A percentile compares a stretch with the other conserved stretches of the same genome.
Conservation (phyloP, 345 rosid genomes). For the Limnanthes douglasii region DNA sequence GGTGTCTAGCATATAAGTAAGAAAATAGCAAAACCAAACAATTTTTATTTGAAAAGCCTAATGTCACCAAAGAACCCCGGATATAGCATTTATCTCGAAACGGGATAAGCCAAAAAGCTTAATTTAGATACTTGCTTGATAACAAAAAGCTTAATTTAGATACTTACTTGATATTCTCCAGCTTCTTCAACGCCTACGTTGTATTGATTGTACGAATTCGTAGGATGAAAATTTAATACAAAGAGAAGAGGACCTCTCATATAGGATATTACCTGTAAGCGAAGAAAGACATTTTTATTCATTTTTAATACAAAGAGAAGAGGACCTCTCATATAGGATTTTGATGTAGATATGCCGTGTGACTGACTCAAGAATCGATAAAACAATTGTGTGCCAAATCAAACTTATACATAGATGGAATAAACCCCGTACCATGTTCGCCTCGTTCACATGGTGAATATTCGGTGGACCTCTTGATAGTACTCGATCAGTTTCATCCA, state of each 20-base stretch:
- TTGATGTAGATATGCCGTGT: too few relatives aligned
- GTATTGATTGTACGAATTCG: slow-evolving; percentile 40
- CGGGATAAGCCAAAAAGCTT: too few relatives aligned
- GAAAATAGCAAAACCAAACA: slow-evolving; percentile 1
- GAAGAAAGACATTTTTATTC: too few relatives aligned
- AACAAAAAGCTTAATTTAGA: background rate
- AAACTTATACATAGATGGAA: slow-evolving; percentile 1
- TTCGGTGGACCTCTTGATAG: slow-evolving; percentile 60
- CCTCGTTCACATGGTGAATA: slow-evolving; percentile 66
- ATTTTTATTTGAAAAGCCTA: slow-evolving; percentile 2
- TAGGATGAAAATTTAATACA: slow-evolving; percentile 85
- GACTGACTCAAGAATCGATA: too few relatives aligned
- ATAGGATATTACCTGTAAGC: slow-evolving; percentile 63
- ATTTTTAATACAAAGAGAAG: slow-evolving; percentile 74
- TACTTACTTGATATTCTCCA: slow-evolving; percentile 77
- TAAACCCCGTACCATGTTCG: slow-evolving; percentile 43
- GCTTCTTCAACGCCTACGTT: slow-evolving; percentile 83
- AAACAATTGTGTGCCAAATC: too few relatives aligned
- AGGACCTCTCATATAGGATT: slow-evolving; percentile 75
- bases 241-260: slow-evolving; percentile 79
- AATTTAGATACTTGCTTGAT: too few relatives aligned
- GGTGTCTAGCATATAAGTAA: too few relatives aligned
- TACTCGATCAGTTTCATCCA: slow-evolving; percentile 59
- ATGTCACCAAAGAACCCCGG: too few relatives aligned
- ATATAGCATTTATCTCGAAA: slow-evolving; percentile 2